These are phyloP conservation scores for Oryza brachyantha DNA, from an alignment of 176 grass and related monocot species.

Conservation along the genomic window DNA sequence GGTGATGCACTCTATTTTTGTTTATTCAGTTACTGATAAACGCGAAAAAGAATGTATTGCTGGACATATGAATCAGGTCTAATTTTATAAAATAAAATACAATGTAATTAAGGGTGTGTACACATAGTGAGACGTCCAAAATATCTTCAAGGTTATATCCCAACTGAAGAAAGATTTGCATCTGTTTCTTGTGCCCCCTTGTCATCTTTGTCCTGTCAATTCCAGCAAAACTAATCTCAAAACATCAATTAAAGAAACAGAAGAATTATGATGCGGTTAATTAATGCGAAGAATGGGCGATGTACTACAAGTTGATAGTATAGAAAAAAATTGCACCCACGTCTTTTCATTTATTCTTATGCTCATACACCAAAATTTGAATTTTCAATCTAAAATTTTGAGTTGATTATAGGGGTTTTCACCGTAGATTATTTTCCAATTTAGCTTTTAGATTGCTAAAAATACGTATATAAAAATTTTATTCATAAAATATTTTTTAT, in stretches of 20 bases:
- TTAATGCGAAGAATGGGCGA: neutral
- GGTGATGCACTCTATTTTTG: too few species aligned
- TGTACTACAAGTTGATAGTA: neutral
- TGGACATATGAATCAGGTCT: neutral
- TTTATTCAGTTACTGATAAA: too few species aligned
- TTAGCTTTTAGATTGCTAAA: too few species aligned
- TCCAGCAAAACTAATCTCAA: neutral
- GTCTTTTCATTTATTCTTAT: too few species aligned
- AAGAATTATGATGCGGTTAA: neutral
- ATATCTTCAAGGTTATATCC: neutral
- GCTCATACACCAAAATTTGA: too few species aligned
- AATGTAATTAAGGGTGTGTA: neutral
- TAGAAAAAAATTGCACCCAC: too few species aligned
- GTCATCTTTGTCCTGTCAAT: constrained; percentile 1
- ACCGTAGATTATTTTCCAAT: too few species aligned
- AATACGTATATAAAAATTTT: too few species aligned
- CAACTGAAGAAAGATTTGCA: constrained; percentile 8
- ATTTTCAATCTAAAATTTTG: too few species aligned
- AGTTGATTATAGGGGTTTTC: too few species aligned
- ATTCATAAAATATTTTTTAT: too few species aligned
- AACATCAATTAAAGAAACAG: neutral
- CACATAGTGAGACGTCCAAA: neutral
- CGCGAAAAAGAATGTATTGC: too few species aligned
- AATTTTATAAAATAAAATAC: neutral
- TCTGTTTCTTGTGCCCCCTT: neutral